These are phyloP conservation scores for Ceratobasidium sp. DNA, from an alignment of 1,284 basidiomycete species.

Conservation along the genomic window DNA sequence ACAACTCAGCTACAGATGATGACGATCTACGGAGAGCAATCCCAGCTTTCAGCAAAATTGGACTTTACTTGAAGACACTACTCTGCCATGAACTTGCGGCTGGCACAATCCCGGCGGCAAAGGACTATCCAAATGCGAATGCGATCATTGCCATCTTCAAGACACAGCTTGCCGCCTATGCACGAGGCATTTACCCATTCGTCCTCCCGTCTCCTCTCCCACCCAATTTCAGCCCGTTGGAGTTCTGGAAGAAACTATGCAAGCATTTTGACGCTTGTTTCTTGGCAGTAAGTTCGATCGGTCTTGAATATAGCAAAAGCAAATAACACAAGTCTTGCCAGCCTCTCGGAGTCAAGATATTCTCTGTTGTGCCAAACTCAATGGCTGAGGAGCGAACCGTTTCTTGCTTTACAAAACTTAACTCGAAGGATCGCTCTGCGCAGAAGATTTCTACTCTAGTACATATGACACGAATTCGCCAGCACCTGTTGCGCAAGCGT, in stretches of 20 bases:
- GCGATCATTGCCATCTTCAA: conserved; percentile 5
- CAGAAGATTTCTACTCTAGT: conserved; percentile 54
- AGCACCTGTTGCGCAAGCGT: conserved; percentile 22
- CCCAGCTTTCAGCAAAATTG: conserved; percentile 25
- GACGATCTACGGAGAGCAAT: conserved; percentile 9
- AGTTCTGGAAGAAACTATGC: neutral
- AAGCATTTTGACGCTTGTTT: conserved; percentile 1
- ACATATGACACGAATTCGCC: conserved; percentile 52
- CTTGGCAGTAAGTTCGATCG: neutral
- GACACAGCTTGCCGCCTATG: conserved; percentile 34
- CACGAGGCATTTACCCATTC: conserved; percentile 27
- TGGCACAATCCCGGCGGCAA: conserved; percentile 2
- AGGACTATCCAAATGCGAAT: neutral
- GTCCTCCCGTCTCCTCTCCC: neutral
- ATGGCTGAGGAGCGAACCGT: conserved; percentile 61
- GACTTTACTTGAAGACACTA: conserved; percentile 8
- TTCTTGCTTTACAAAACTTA: conserved; percentile 59
- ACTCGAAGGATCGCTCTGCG: conserved; percentile 52
- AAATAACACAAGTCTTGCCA: too few relatives aligned
- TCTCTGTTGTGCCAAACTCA: conserved; percentile 58
- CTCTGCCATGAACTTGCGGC: conserved; percentile 28
- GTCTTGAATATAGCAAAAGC: neutral
- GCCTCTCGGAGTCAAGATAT: conserved; percentile 55
- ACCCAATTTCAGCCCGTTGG: neutral
- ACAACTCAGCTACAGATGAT: conserved; percentile 5